Evolutionary conservation across 2,329 filamentous ascomycete genomes (phyloP).

Genomic region (Xylaria sp.): DNA sequence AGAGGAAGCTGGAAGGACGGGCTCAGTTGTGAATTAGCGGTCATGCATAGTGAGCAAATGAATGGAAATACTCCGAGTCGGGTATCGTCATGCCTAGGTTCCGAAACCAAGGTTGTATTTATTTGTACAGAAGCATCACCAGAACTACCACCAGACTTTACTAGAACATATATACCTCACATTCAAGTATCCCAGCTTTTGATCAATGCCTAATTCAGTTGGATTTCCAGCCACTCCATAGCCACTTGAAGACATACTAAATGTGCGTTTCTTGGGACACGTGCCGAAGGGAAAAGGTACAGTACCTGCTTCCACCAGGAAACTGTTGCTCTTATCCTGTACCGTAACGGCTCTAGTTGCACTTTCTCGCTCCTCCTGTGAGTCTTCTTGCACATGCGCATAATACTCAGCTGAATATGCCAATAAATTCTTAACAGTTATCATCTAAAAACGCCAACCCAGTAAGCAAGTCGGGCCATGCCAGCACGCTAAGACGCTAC

Average conservation of each 20-base stretch:
- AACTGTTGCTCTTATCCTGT: background rate
- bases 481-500: background rate
- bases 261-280: background rate
- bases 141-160: too few relatives aligned
- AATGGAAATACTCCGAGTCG: background rate
- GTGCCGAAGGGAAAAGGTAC: background rate
- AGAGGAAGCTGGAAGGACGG: constrained; percentile 62
- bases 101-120: background rate
- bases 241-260: too few relatives aligned
- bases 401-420: background rate
- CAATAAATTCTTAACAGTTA: background rate
- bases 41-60: background rate
- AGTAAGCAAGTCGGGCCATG: background rate
- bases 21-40: constrained; percentile 58
- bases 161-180: too few relatives aligned
- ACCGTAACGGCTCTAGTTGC: background rate
- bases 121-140: background rate
- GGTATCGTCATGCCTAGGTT: background rate
- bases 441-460: background rate
- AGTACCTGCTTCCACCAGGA: background rate
- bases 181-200: too few relatives aligned
- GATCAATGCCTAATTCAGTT: too few relatives aligned
- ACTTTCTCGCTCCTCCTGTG: background rate
- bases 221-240: too few relatives aligned
- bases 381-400: background rate